Conservation (phyloP, 371 early-diverging fungal genomes). For the Haplosporangium sp. region DNA sequence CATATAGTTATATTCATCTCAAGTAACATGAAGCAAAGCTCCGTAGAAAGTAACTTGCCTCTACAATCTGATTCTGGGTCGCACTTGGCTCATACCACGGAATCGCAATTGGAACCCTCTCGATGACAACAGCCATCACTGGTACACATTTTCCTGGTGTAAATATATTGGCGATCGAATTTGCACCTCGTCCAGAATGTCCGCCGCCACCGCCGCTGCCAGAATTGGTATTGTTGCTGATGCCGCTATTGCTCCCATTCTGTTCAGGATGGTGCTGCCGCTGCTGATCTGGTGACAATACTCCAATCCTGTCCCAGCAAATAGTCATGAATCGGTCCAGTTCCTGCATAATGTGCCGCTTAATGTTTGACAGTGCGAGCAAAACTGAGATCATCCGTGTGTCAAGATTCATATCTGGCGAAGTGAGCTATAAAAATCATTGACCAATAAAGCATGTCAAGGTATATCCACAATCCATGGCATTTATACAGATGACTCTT, state of each 20-base stretch:
- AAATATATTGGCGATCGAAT: conserved; percentile 27
- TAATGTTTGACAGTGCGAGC: conserved; percentile 27
- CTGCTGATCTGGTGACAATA: conserved; percentile 22
- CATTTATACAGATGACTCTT: not conserved
- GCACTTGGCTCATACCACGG: conserved; percentile 40
- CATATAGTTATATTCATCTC: too few relatives aligned
- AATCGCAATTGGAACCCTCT: conserved; percentile 22
- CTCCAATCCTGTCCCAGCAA: conserved; percentile 49
- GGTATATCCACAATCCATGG: not conserved
- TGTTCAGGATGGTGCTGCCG: conserved; percentile 3
- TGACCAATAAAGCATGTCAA: not conserved
- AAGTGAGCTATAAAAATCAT: conserved; percentile 20
- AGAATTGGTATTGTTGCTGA: not conserved
- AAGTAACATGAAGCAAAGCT: too few relatives aligned
- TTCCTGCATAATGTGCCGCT: conserved; percentile 45
- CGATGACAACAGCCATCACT: conserved; percentile 41
- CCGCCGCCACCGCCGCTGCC: not conserved
- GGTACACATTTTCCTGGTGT: conserved; percentile 49
- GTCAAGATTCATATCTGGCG: conserved; percentile 41
- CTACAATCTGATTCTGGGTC: conserved; percentile 29
- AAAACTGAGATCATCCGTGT: conserved; percentile 29
- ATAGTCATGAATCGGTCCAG: conserved; percentile 46
- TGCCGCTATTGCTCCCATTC: too few relatives aligned
- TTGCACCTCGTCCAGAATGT: conserved; percentile 9
- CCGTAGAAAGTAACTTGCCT: conserved; percentile 10